Percentiles rank a stretch among this genome's conserved stretches.
Evolutionary conservation across 2,329 filamentous ascomycete species (phyloP).

Genomic region (Phyllosticta capitalensis): DNA sequence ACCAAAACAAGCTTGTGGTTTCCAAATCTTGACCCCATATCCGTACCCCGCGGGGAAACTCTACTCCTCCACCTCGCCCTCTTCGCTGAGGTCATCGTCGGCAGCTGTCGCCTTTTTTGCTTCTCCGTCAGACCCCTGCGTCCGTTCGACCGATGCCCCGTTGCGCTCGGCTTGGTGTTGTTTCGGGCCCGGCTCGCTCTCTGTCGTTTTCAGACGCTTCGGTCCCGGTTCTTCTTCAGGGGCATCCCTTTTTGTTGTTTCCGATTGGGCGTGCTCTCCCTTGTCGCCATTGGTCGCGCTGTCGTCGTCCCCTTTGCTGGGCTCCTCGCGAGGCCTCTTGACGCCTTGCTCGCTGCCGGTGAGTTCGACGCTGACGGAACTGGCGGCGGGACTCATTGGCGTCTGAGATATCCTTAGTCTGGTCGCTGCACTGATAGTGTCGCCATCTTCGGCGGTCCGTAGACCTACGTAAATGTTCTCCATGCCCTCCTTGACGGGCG

Average conservation of each 20-base stretch:
- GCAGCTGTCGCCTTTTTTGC: conserved; percentile 4
- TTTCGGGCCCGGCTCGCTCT: not conserved
- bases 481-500: conserved; percentile 28
- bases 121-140: conserved; percentile 1
- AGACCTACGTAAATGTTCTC: conserved; percentile 41
- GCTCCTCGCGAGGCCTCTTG: conserved; percentile 15
- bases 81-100: conserved; percentile 31
- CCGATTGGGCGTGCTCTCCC: not conserved
- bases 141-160: conserved; percentile 1
- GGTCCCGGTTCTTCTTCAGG: conserved; percentile 6
- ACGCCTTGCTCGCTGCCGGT: conserved; percentile 19
- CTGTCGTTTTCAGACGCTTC: conserved; percentile 12
- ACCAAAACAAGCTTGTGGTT: not conserved
- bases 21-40: not conserved
- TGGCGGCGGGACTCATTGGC: conserved; percentile 14
- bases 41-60: not conserved
- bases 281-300: not conserved
- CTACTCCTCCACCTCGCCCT: conserved; percentile 40
- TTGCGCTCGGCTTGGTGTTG: not conserved
- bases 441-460: conserved; percentile 27
- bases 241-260: not conserved
- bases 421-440: conserved; percentile 20
- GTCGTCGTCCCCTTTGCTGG: conserved; percentile 13
- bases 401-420: conserved; percentile 22
- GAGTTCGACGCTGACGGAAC: conserved; percentile 16